Evolutionary conservation across 2,329 filamentous ascomycete species (phyloP).

Genomic region (Paracamarosporium sp.): DNA sequence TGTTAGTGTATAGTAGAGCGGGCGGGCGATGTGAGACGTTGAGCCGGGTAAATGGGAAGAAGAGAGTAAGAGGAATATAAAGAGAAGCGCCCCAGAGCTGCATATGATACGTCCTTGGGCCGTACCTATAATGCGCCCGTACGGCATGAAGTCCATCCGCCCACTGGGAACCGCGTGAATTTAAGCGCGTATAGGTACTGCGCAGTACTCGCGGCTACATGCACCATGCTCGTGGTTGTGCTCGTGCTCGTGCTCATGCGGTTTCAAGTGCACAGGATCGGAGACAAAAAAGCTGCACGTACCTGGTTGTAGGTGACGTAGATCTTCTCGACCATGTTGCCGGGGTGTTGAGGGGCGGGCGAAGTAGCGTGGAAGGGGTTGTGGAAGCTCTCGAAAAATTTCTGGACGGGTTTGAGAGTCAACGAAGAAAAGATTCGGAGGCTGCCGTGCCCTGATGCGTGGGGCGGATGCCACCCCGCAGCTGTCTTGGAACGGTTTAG

Average conservation of each 20-base stretch:
- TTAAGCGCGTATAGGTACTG: constrained; percentile 9
- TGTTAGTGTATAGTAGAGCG: background rate
- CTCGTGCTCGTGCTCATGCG: background rate
- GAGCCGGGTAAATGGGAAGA: constrained; percentile 7
- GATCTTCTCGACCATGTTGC: constrained; percentile 50
- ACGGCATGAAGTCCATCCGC: constrained; percentile 1
- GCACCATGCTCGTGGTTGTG: constrained; percentile 4
- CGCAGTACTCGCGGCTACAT: constrained; percentile 13
- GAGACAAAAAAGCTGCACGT: constrained; percentile 23
- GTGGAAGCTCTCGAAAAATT: constrained; percentile 24
- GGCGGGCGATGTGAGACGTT: background rate
- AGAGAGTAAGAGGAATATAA: background rate
- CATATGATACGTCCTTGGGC: background rate
- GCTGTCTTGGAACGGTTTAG: background rate
- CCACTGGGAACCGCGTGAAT: background rate
- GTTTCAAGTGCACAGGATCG: constrained; percentile 8
- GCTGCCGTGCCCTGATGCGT: constrained; percentile 6
- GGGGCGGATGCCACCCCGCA: constrained; percentile 2
- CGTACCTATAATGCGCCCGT: background rate
- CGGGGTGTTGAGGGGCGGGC: constrained; percentile 7
- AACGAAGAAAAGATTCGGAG: constrained; percentile 14
- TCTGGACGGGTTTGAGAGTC: constrained; percentile 9
- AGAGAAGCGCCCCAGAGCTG: background rate
- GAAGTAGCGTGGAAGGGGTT: constrained; percentile 1
- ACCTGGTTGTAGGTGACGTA: constrained; percentile 54